Conservation (phyloP, 2,329 filamentous ascomycete genomes). For the Fusarium coffeatum region DNA sequence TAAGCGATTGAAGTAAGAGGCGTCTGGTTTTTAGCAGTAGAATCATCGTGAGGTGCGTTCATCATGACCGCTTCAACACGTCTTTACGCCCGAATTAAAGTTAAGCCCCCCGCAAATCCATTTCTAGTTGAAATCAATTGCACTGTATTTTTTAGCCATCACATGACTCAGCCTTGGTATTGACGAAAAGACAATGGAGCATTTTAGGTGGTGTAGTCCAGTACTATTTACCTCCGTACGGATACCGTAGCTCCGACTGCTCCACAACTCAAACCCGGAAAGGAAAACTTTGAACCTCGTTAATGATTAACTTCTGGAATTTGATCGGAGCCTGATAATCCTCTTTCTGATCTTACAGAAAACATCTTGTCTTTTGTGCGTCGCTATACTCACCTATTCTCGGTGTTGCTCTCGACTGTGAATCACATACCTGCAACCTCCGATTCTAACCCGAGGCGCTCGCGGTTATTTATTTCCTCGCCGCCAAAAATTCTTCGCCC, state of each 20-base stretch:
- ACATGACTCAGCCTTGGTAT: constrained; percentile 34
- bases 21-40: not conserved
- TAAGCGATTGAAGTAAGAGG: constrained; percentile 10
- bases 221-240: constrained; percentile 6
- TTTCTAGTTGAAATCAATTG: constrained; percentile 2
- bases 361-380: not conserved
- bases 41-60: constrained; percentile 1
- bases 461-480: constrained; percentile 43
- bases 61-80: constrained; percentile 28
- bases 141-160: constrained; percentile 19
- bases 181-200: not conserved
- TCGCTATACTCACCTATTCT: not conserved
- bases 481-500: constrained; percentile 46
- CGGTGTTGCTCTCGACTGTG: constrained; percentile 32
- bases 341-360: not conserved
- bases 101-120: constrained; percentile 25
- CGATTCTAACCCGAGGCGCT: constrained; percentile 24
- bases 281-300: constrained; percentile 44
- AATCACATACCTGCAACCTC: constrained; percentile 38
- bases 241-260: constrained; percentile 23
- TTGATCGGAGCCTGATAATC: constrained; percentile 32
- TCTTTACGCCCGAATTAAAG: constrained; percentile 9
- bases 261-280: constrained; percentile 43
- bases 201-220: not conserved
- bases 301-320: constrained; percentile 18